phyloP scores from a whole-genome alignment of 345 rosid genomes.

The Lepidium aucheri region DNA sequence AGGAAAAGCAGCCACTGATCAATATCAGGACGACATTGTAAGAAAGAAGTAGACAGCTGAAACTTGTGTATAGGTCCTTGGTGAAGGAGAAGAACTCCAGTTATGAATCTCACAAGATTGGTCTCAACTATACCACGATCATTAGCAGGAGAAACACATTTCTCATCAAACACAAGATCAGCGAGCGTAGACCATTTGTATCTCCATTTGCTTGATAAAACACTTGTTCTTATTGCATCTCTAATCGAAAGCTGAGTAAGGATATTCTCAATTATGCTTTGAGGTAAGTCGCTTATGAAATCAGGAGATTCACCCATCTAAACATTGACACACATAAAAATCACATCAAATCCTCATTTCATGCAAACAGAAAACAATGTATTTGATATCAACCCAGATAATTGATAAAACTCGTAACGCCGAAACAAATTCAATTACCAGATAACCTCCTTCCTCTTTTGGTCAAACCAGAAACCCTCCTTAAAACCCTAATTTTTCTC shows the following conservation, averaged over 20 bases:
- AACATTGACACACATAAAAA: neutral
- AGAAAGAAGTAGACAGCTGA: constrained; percentile 51
- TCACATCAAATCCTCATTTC: neutral
- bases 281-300: constrained; percentile 70
- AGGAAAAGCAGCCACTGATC: constrained; percentile 97
- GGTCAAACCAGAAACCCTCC: neutral
- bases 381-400: neutral
- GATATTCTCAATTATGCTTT: constrained; percentile 66
- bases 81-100: constrained; percentile 66
- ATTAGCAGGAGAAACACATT: constrained; percentile 30
- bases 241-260: constrained; percentile 54
- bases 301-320: constrained; percentile 50
- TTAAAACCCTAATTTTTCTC: neutral
- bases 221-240: constrained; percentile 74
- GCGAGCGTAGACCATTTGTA: constrained; percentile 66
- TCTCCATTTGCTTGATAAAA: constrained; percentile 76
- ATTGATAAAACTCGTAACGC: neutral
- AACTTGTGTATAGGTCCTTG: constrained; percentile 88
- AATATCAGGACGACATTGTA: constrained; percentile 62
- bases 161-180: constrained; percentile 68
- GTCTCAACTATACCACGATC: constrained; percentile 34
- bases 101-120: constrained; percentile 53
- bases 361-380: neutral
- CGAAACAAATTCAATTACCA: neutral
- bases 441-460: neutral